Conservation (phyloP, 208 protist species). For the Crithidia brevicula region DNA sequence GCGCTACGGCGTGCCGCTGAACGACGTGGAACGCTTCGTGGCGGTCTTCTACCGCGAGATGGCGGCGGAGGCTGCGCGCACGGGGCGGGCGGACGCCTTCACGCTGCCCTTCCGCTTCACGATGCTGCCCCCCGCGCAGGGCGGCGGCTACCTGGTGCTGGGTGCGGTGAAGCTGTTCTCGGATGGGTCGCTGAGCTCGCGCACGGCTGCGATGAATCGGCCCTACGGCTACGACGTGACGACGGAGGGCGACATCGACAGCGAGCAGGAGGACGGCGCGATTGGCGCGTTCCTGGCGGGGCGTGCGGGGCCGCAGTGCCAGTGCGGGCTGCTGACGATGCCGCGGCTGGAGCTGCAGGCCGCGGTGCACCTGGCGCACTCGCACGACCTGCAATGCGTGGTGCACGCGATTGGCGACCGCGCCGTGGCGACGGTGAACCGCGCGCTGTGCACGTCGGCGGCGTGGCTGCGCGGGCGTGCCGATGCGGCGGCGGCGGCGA, state of each 20-base stretch:
- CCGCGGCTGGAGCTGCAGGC: slow-evolving; percentile 35
- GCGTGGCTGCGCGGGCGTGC: slow-evolving; percentile 26
- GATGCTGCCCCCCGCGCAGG: slow-evolving; percentile 26
- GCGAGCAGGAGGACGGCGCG: slow-evolving; percentile 43
- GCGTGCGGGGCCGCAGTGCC: slow-evolving; percentile 23
- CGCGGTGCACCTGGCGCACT: slow-evolving; percentile 30
- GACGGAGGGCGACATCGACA: slow-evolving; percentile 56
- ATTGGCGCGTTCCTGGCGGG: slow-evolving; percentile 24
- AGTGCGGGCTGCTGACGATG: slow-evolving; percentile 54
- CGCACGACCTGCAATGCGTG: slow-evolving; percentile 42
- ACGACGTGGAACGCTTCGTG: slow-evolving; percentile 33
- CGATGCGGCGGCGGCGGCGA: background rate
- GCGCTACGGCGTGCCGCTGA: slow-evolving; percentile 39
- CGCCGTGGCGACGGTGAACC: slow-evolving; percentile 54
- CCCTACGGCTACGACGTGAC: slow-evolving; percentile 44
- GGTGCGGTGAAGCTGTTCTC: slow-evolving; percentile 65
- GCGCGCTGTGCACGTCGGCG: slow-evolving; percentile 37
- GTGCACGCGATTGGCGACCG: slow-evolving; percentile 76
- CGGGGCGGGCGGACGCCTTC: slow-evolving; percentile 34
- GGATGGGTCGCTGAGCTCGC: slow-evolving; percentile 68
- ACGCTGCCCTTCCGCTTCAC: slow-evolving; percentile 54
- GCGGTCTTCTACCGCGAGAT: slow-evolving; percentile 26
- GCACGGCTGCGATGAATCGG: slow-evolving; percentile 62
- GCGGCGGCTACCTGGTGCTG: slow-evolving; percentile 48
- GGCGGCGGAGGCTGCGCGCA: slow-evolving; percentile 10